Evolutionary conservation across 2,329 filamentous ascomycete species (phyloP).

Genomic region (Decorospora gaudefroyi): DNA sequence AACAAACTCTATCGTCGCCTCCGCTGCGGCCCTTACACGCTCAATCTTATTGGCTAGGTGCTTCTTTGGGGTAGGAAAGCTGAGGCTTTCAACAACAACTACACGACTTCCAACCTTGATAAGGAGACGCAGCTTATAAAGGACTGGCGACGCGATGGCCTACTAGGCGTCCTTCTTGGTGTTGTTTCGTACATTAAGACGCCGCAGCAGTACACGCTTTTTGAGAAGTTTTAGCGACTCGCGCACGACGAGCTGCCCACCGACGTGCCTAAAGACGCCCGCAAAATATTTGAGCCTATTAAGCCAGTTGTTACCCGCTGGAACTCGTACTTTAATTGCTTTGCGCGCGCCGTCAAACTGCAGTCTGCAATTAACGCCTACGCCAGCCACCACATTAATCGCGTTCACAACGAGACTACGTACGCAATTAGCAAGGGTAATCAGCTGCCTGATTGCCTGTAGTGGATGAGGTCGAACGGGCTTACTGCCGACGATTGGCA

Average conservation of each 20-base stretch:
- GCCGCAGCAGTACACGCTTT: constrained; percentile 1
- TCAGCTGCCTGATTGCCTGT: neutral
- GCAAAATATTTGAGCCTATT: constrained; percentile 1
- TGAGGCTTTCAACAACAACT: too few species aligned
- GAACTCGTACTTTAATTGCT: too few species aligned
- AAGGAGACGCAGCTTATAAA: too few species aligned
- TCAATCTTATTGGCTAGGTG: constrained; percentile 12
- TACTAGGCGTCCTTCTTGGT: neutral
- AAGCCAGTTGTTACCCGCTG: too few species aligned
- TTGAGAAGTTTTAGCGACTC: neutral
- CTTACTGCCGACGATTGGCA: constrained; percentile 1
- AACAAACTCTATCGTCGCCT: constrained; percentile 1
- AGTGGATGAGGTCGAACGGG: constrained; percentile 1
- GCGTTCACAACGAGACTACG: neutral
- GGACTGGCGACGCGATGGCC: too few species aligned
- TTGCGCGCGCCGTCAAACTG: constrained; percentile 5
- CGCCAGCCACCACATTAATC: constrained; percentile 1
- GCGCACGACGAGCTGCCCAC: neutral
- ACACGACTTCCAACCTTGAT: too few species aligned
- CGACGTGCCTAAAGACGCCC: neutral
- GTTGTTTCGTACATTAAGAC: constrained; percentile 8
- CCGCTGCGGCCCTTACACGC: constrained; percentile 10
- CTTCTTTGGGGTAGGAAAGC: constrained; percentile 3
- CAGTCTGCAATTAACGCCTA: neutral
- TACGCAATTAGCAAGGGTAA: too few species aligned